Conservation (phyloP, 2,329 filamentous ascomycete species). For the Keithomyces neogunnii region DNA sequence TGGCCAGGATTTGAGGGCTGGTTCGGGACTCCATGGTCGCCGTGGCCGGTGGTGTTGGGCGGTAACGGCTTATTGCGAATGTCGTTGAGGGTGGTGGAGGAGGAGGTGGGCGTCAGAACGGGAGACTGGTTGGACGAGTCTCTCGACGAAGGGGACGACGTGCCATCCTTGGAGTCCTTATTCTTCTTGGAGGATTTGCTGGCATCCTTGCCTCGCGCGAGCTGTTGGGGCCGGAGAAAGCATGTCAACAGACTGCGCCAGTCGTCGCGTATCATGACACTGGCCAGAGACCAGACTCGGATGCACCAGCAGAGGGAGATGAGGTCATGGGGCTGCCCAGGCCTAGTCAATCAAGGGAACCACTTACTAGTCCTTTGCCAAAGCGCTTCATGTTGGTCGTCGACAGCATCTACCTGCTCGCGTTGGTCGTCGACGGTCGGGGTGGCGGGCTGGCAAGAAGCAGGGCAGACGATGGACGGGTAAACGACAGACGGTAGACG, state of each 20-base stretch:
- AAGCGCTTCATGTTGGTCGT: constrained; percentile 83
- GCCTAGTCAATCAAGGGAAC: constrained; percentile 5
- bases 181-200: constrained; percentile 77
- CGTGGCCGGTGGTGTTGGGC: constrained; percentile 39
- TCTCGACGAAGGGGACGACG: constrained; percentile 64
- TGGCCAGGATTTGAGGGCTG: constrained; percentile 33
- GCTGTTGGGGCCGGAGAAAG: constrained; percentile 42
- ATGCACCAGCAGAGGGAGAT: neutral
- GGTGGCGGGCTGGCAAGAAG: neutral
- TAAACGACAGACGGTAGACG: neutral
- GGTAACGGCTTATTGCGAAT: constrained; percentile 73
- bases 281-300: neutral
- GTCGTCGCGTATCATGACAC: too few species aligned
- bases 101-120: constrained; percentile 73
- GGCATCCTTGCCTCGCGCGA: constrained; percentile 80
- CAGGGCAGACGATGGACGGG: neutral
- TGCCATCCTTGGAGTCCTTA: constrained; percentile 66
- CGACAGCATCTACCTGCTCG: constrained; percentile 7
- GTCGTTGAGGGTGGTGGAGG: constrained; percentile 79
- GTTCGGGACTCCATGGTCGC: constrained; percentile 30
- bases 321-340: neutral
- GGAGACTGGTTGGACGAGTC: constrained; percentile 51
- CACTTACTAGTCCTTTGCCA: constrained; percentile 68
- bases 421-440: constrained; percentile 6
- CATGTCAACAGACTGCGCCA: constrained; percentile 11